Percentiles rank a stretch among this genome's conserved stretches.
Evolutionary conservation across 768 basidiomycete genomes (phyloP).

Genomic region (Tulasnella calospora): DNA sequence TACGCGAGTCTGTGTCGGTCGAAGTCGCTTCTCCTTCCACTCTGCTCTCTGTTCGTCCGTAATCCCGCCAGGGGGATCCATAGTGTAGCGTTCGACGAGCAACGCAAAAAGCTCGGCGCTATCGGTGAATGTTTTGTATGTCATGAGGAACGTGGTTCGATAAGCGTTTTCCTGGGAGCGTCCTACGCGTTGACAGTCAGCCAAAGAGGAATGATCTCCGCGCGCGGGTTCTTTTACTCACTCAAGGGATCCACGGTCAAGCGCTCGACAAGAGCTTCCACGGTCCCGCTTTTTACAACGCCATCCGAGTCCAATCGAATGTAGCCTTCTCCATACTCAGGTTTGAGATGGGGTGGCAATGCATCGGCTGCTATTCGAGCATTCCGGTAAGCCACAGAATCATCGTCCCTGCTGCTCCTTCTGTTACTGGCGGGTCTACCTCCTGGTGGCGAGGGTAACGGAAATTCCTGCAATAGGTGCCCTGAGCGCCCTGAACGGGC

Average conservation of each 20-base stretch:
- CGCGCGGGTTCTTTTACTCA: constrained; percentile 44
- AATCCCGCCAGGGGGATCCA: constrained; percentile 46
- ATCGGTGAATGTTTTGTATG: constrained; percentile 74
- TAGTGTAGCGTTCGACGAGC: constrained; percentile 59
- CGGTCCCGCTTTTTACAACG: constrained; percentile 59
- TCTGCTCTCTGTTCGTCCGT: constrained; percentile 51
- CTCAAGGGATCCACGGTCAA: constrained; percentile 59
- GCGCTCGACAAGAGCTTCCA: constrained; percentile 66
- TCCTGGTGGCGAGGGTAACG: constrained; percentile 2
- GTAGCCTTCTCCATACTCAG: constrained; percentile 52
- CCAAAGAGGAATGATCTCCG: constrained; percentile 30
- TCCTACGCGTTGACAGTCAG: neutral
- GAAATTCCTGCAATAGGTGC: constrained; percentile 10
- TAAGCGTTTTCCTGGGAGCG: constrained; percentile 36
- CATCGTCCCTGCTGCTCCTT: constrained; percentile 37
- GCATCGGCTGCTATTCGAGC: constrained; percentile 38
- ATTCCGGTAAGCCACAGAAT: constrained; percentile 41
- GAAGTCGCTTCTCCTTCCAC: constrained; percentile 61
- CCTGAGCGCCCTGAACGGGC: neutral
- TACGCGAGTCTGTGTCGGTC: constrained; percentile 49
- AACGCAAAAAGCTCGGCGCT: constrained; percentile 63
- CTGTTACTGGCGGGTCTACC: neutral
- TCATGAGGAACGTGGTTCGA: constrained; percentile 68
- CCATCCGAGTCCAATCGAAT: constrained; percentile 63
- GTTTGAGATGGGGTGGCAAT: constrained; percentile 58